Conservation (phyloP, 345 rosid genomes). For the Zanthoxylum bungeanum region DNA sequence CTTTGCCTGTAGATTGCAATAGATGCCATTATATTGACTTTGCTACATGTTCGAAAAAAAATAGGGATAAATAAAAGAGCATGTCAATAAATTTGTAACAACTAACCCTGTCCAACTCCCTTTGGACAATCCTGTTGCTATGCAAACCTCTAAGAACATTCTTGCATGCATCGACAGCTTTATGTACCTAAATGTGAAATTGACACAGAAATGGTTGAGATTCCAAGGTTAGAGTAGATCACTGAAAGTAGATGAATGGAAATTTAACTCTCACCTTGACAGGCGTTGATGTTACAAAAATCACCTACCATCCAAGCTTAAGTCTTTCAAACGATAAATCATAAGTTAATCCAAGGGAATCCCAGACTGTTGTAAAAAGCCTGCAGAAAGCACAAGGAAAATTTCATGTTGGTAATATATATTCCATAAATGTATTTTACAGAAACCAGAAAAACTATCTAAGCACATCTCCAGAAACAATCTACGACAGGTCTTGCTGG, state of each 20-base stretch:
- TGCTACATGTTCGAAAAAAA: background rate
- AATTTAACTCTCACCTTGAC: constrained; percentile 59
- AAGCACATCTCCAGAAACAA: constrained; percentile 4
- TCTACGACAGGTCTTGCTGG: background rate
- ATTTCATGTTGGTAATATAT: background rate
- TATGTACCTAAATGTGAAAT: constrained; percentile 57
- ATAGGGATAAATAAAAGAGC: background rate
- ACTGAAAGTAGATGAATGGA: constrained; percentile 10
- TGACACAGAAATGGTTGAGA: constrained; percentile 21
- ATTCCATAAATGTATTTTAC: background rate
- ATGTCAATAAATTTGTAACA: constrained; percentile 8
- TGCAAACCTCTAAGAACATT: constrained; percentile 90
- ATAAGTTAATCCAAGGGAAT: constrained; percentile 97
- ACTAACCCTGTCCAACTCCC: constrained; percentile 98
- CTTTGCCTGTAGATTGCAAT: constrained; percentile 63
- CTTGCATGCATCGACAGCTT: constrained; percentile 99
- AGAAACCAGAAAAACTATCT: background rate
- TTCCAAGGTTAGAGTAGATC: constrained; percentile 7
- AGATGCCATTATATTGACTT: background rate
- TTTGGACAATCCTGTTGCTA: constrained; percentile 70
- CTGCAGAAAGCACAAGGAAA: constrained; percentile 37
- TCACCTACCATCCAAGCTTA: constrained; percentile 98
- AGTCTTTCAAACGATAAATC: constrained; percentile 98
- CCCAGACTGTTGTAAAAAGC: constrained; percentile 98
- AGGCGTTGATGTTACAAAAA: constrained; percentile 98